Evolutionary conservation across 1,284 basidiomycete species (phyloP).

Genomic region (Crucibulum cyathiforme): DNA sequence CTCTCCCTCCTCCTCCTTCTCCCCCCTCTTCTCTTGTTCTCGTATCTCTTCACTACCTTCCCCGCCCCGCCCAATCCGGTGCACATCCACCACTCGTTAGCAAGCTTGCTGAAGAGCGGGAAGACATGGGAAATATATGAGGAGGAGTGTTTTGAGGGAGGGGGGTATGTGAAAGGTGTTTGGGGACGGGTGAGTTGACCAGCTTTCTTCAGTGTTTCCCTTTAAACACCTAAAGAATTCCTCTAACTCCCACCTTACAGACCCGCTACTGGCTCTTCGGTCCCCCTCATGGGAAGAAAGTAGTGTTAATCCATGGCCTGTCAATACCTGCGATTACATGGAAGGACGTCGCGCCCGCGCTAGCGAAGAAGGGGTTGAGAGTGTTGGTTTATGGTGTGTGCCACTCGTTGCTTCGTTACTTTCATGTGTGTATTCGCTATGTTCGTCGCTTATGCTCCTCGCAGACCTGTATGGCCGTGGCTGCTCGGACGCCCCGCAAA

Average conservation of each 20-base stretch:
- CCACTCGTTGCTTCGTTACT: neutral
- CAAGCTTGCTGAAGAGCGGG: too few species aligned
- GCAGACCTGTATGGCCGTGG: constrained; percentile 80
- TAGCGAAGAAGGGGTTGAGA: constrained; percentile 70
- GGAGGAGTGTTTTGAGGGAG: constrained; percentile 68
- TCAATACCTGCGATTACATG: constrained; percentile 78
- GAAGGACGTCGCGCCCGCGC: constrained; percentile 70
- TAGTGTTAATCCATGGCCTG: constrained; percentile 80
- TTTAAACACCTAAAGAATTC: neutral
- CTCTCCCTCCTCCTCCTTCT: too few species aligned
- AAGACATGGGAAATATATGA: constrained; percentile 56
- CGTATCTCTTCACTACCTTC: too few species aligned
- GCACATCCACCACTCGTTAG: too few species aligned
- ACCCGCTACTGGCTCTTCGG: constrained; percentile 78
- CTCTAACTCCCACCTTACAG: constrained; percentile 37
- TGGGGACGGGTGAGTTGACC: constrained; percentile 55
- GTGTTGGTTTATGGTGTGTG: constrained; percentile 73
- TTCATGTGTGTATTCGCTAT: constrained; percentile 26
- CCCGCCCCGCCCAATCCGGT: too few species aligned
- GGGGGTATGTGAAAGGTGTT: constrained; percentile 68
- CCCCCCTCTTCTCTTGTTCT: too few species aligned
- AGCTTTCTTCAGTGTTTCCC: neutral
- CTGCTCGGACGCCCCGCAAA: constrained; percentile 77
- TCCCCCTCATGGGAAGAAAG: constrained; percentile 71
- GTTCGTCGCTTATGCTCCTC: constrained; percentile 20